Evolutionary conservation across 768 basidiomycete genomes (phyloP).

Genomic region (Boletus pseudo-olivaceus): DNA sequence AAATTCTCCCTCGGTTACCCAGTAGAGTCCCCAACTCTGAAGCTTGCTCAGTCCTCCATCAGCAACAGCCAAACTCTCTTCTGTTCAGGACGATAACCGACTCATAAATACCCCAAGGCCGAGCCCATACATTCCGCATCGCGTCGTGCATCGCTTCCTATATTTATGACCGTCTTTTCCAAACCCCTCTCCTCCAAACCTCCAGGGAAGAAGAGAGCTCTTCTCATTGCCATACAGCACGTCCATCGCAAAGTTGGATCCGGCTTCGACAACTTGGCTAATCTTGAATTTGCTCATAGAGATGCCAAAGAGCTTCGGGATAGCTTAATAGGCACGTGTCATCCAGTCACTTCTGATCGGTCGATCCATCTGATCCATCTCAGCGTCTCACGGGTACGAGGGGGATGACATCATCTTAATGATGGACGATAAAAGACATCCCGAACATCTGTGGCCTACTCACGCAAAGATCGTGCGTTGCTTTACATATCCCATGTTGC

Average conservation of each 20-base stretch:
- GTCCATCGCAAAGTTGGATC: conserved; percentile 3
- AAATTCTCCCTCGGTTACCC: not conserved
- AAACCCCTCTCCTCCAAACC: not conserved
- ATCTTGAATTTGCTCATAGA: conserved; percentile 19
- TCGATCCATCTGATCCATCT: not conserved
- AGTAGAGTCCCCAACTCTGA: too few species aligned
- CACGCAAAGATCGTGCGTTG: conserved; percentile 41
- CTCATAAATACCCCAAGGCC: not conserved
- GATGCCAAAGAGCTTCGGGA: conserved; percentile 15
- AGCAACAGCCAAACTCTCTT: not conserved
- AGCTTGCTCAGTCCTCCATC: not conserved
- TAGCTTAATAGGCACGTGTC: conserved; percentile 15
- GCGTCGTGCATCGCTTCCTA: not conserved
- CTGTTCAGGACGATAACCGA: not conserved
- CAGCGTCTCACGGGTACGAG: conserved; percentile 39
- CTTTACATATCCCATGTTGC: not conserved
- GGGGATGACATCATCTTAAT: conserved; percentile 41
- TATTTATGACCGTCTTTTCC: not conserved
- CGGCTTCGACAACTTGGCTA: not conserved
- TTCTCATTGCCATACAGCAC: conserved; percentile 17
- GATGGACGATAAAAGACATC: conserved; percentile 34
- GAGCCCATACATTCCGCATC: not conserved
- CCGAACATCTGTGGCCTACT: conserved; percentile 38
- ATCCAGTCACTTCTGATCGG: not conserved
- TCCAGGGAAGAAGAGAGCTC: conserved; percentile 13